Evolutionary conservation across 1,284 basidiomycete species (phyloP), one percentile per base, ranked within the genome.

Genomic region (Rhodotorula mucilaginosa): DNA sequence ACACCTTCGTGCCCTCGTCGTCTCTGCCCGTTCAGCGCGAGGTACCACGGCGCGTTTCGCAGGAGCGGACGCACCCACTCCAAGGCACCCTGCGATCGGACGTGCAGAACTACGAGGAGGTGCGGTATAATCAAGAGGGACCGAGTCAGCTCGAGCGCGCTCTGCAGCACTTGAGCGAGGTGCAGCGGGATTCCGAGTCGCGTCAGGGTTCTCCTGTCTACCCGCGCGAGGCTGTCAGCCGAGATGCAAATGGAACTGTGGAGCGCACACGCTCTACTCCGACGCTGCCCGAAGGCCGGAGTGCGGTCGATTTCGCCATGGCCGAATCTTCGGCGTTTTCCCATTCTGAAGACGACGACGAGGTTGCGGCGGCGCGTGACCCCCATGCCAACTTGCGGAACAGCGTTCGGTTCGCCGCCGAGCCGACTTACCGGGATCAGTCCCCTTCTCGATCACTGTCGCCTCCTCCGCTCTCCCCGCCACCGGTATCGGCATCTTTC

Each of bases 231-330:
- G 39, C 10, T 44, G 39, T 44, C 39, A 44, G 39, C 39, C 39
- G 39, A 44, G 39, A 10, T 44, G 12, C 39, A 44, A 10, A 13
- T 13, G 39, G 12, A 44, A 13, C 39, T 13, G 39, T 44, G 49
- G 49, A 51, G 19, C 19, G 49, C 23, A 51, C 49, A 7, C 19
- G 19, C 23, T 51, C 49, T 18, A 56, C 31, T 31, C 16, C 13
- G 21, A 52, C 31, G 12, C 16, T 31, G 60, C 51, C 34, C 26
- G 49, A 19, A 49, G 73, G 61, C 3, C 46, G 73, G 12, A 74
- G 73, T 29, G 73, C 73, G 44, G 66, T 74, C 57, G 66, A 74
- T 19, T 74, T 69, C 58, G 73, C 73, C 16, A 74, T 74, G 73
- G 67, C 69, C 7, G 59, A 62, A 23, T 71, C 72, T 0, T 68